Evolutionary conservation across 2,329 filamentous ascomycete species (phyloP).

Genomic region (Cyanodermella asteris): DNA sequence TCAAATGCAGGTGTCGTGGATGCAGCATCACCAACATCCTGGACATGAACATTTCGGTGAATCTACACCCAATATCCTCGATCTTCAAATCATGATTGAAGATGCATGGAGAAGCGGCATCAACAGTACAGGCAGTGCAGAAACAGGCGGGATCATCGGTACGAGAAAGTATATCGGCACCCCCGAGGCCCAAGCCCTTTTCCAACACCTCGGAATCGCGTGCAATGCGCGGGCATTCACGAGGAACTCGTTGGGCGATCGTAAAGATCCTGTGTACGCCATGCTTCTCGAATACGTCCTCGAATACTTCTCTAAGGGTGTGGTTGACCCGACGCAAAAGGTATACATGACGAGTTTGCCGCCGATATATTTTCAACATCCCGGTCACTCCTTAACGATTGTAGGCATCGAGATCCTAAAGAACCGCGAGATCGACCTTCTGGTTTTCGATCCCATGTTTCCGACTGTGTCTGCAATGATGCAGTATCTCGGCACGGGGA

Average conservation of each 20-base stretch:
- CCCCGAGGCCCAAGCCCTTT: conserved; percentile 65
- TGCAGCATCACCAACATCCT: conserved; percentile 34
- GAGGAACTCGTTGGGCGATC: background rate
- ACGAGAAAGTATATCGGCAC: conserved; percentile 94
- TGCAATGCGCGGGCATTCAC: conserved; percentile 17
- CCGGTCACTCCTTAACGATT: conserved; percentile 77
- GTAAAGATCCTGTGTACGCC: conserved; percentile 14
- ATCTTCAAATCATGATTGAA: conserved; percentile 73
- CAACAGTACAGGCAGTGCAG: conserved; percentile 47
- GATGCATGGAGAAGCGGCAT: conserved; percentile 70
- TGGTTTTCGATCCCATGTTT: conserved; percentile 80
- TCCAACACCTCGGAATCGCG: conserved; percentile 45
- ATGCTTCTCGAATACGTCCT: conserved; percentile 47
- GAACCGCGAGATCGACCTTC: conserved; percentile 43
- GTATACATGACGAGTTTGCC: conserved; percentile 52
- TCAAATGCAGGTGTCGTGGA: conserved; percentile 61
- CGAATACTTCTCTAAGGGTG: conserved; percentile 41
- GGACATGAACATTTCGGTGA: conserved; percentile 39
- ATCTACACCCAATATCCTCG: conserved; percentile 51
- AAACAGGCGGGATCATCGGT: conserved; percentile 72
- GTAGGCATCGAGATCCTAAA: conserved; percentile 55
- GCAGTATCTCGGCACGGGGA: conserved; percentile 29
- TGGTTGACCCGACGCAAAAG: conserved; percentile 30
- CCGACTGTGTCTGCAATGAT: conserved; percentile 43
- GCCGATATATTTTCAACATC: conserved; percentile 78